Base-by-base conservation (phyloP, 139 green algal species). In the Dunaliella primolecta region DNA sequence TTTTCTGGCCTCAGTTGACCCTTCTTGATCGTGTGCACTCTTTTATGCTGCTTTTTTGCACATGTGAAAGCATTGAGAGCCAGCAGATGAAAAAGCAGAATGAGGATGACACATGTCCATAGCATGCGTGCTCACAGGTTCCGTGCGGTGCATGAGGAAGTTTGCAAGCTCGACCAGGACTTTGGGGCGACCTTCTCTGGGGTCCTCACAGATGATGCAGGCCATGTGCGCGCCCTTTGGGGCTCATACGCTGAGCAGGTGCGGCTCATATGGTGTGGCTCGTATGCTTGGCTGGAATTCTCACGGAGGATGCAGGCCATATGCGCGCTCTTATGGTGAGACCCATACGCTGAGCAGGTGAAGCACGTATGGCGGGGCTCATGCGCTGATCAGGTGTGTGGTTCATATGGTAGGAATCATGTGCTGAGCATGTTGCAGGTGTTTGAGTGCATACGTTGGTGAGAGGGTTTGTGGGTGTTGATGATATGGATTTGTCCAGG, bases 81-180 rank as follows among this genome's bases (percentile, higher is more conserved):
- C n/a, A n/a, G n/a, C n/a, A n/a, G n/a, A n/a, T n/a, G n/a, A n/a
- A n/a, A n/a, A n/a, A n/a, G n/a, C n/a, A n/a, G n/a, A n/a, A n/a
- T n/a, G n/a, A n/a, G n/a, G n/a, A n/a, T n/a, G n/a, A n/a, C n/a
- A n/a, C n/a, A n/a, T n/a, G n/a, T n/a, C n/a, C n/a, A n/a, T n/a
- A n/a, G n/a, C n/a, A n/a, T n/a, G n/a, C n/a, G n/a, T 64, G 46
- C 46, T 7, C 46, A 80, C 74, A 87, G 87, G 11, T 92, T 93
- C 91, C 94, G 95, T 23, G 93, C 96, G 0, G 92, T 98, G 82
- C 94, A 98, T 83, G 96, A 98, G 85, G 96, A 98, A 86, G 94
- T 97, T 25, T 84, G 97, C 24, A 94, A 94, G 87, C 88, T 98
- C 83, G 96, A 98, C 84, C 96, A 96, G 27, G 96, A 98, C 89